phyloP scores from a whole-genome alignment of 2,329 filamentous ascomycete genomes.

The Aspergillus nomiae region DNA sequence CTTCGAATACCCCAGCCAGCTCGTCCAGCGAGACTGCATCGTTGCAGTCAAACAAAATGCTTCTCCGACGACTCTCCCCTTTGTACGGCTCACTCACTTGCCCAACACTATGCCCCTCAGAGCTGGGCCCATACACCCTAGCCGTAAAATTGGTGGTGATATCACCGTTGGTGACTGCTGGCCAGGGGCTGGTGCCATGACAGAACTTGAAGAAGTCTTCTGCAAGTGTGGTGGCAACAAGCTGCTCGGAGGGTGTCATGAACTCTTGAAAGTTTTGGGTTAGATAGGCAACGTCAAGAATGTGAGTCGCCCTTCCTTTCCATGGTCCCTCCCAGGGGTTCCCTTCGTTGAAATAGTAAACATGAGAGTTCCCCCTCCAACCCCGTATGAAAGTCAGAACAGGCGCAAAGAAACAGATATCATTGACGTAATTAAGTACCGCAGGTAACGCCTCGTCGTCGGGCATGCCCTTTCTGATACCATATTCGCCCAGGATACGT shows the following conservation, averaged over 20 bases:
- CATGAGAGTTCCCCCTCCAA: constrained; percentile 37
- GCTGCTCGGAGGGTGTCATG: constrained; percentile 34
- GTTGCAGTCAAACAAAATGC: constrained; percentile 25
- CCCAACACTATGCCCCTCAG: constrained; percentile 5
- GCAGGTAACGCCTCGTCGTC: constrained; percentile 47
- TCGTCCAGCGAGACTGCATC: constrained; percentile 27
- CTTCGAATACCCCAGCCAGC: constrained; percentile 19
- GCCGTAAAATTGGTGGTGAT: constrained; percentile 25
- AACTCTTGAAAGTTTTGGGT: constrained; percentile 51
- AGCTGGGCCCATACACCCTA: constrained; percentile 30
- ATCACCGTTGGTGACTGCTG: constrained; percentile 21
- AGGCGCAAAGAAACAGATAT: constrained; percentile 51
- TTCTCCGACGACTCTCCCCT: constrained; percentile 25
- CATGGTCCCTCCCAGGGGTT: constrained; percentile 51
- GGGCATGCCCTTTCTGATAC: constrained; percentile 34
- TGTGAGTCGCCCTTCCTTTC: constrained; percentile 45
- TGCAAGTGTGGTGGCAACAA: constrained; percentile 37
- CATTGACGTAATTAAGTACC: constrained; percentile 48
- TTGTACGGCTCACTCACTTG: constrained; percentile 22
- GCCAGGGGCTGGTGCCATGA: constrained; percentile 38
- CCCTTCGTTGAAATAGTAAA: constrained; percentile 51
- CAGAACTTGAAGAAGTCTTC: constrained; percentile 43
- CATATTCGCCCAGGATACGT: constrained; percentile 42
- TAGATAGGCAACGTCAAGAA: constrained; percentile 49
- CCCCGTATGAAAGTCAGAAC: constrained; percentile 43